Conservation (phyloP, 202 grass and related monocot genomes). For the Miscanthus sacchariflorus region DNA sequence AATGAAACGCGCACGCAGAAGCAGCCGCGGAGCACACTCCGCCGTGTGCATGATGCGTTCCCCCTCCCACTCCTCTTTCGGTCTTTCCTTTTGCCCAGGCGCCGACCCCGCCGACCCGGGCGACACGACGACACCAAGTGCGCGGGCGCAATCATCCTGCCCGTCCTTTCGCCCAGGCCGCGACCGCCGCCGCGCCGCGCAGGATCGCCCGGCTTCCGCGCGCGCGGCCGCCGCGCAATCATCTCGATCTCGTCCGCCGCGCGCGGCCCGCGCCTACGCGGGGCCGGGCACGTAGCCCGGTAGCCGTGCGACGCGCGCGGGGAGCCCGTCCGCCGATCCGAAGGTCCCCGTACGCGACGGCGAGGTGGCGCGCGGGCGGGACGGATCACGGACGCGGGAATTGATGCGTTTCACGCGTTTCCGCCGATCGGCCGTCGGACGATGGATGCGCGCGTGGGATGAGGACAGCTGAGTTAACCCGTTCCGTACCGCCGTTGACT, state of each 20-base stretch:
- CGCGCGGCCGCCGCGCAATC: neutral
- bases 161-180: neutral
- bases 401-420: conserved; percentile 16
- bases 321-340: too few species aligned
- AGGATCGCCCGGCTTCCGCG: too few species aligned
- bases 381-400: neutral
- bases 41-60: neutral
- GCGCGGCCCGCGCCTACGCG: too few species aligned
- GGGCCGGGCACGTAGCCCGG: too few species aligned
- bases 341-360: too few species aligned
- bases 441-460: neutral
- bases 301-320: too few species aligned
- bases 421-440: neutral
- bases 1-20: too few species aligned
- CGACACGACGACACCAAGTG: conserved; percentile 3
- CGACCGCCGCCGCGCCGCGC: neutral
- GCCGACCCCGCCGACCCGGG: neutral
- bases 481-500: neutral
- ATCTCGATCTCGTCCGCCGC: neutral
- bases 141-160: conserved; percentile 1
- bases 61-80: too few species aligned
- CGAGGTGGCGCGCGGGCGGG: too few species aligned
- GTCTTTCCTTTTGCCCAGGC: too few species aligned
- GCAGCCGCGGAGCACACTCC: neutral
- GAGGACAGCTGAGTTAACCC: neutral